Base-by-base conservation (phyloP, 2,329 filamentous ascomycete species). In the Lachnellula suecica region DNA sequence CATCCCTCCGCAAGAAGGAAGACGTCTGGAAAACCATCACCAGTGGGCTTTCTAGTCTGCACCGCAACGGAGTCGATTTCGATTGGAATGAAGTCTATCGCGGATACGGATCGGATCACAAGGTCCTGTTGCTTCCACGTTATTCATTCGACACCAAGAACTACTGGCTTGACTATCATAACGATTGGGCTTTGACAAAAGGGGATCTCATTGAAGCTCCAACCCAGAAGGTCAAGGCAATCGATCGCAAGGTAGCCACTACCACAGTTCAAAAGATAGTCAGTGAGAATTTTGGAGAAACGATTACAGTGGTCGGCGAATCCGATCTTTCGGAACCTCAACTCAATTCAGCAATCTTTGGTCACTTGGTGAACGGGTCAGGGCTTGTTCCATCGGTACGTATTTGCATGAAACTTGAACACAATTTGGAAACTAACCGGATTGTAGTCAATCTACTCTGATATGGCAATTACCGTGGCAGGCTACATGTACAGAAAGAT, bases 41-140 rank as follows among this genome's bases (percentile, higher is more conserved):
- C 22, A 71, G 70, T 50, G 83, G 73, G 60, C 71, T 88, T 48
- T 78, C 77, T 57, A 74, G 78, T 1, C 73, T 92, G 0, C 83
- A 88, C 69, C 71, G 72, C 4, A 77, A 77, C 9, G 87, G 87
- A 35, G 71, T 88, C 7, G 73, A 78, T 38, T 73, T 92, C 52
- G 77, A 87, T 65, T 92, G 88, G 80, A 80, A 84, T 54, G 87
- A 90, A 69, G 88, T 81, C 63, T 83, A 88, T 68, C 74, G 76
- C 40, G 76, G 82, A 48, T 87, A 84, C 37, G 37, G 37, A 41
- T 41, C 37, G 19, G 20, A 15, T 6, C 37, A 41, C 22, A 41
- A 19, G 13, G 37, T 89, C 15, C 71, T 88, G n/a, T 73, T 79
- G n/a, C 71, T 91, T 4, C 86, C 86, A 2, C 76, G 79, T 0